These are phyloP conservation scores for Yamadazyma ubonensis DNA, from an alignment of 805 yeast genomes.

Conservation along the genomic window DNA sequence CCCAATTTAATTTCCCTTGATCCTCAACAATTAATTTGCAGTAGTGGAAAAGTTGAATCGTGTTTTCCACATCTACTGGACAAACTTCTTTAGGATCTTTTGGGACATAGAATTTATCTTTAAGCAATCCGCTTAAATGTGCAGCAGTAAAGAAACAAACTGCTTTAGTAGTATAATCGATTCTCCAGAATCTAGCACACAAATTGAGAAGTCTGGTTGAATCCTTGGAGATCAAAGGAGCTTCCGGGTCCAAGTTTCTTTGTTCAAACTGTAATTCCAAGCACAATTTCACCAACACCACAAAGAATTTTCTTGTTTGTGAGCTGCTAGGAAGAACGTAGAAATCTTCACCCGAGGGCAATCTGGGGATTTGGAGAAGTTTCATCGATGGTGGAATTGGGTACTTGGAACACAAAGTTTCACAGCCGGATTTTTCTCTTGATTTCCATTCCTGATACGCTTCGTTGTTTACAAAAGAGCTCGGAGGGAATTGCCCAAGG, in stretches of 20 bases:
- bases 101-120: constrained; percentile 23
- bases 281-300: constrained; percentile 42
- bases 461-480: constrained; percentile 21
- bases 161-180: constrained; percentile 50
- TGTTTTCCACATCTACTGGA: constrained; percentile 29
- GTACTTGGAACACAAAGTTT: constrained; percentile 26
- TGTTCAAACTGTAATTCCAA: constrained; percentile 20
- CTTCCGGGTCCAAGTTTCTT: constrained; percentile 14
- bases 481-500: constrained; percentile 38
- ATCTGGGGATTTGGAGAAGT: constrained; percentile 29
- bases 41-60: constrained; percentile 26
- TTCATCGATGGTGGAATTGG: constrained; percentile 32
- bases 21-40: constrained; percentile 34
- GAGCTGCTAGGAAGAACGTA: constrained; percentile 33
- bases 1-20: constrained; percentile 28
- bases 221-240: constrained; percentile 36
- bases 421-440: constrained; percentile 25
- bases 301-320: constrained; percentile 39
- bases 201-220: constrained; percentile 43
- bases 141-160: constrained; percentile 51
- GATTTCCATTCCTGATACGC: constrained; percentile 35
- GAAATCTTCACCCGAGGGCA: constrained; percentile 37
- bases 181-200: constrained; percentile 58
- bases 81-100: constrained; percentile 23
- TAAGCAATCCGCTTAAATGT: constrained; percentile 30